These are phyloP conservation scores for Liriodendron chinense DNA, from an alignment of 164 flowering plant genomes.

Conservation along the genomic window DNA sequence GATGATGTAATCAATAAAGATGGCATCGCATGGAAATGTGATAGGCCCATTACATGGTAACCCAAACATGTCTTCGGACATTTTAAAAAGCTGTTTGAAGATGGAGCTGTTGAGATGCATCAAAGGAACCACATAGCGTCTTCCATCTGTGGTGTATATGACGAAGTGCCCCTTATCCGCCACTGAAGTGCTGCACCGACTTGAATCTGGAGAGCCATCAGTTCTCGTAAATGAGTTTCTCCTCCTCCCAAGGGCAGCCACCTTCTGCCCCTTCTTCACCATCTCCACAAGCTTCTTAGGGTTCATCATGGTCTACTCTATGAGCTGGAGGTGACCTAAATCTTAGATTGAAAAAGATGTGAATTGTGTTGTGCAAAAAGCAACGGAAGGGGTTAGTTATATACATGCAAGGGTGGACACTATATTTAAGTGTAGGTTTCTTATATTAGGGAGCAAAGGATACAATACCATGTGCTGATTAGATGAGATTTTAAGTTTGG, in stretches of 20 bases:
- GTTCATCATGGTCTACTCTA: not conserved
- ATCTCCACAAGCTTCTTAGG: slow-evolving; percentile 6
- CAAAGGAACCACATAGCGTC: slow-evolving; percentile 23
- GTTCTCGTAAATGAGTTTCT: not conserved
- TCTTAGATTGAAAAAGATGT: not conserved
- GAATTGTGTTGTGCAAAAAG: not conserved
- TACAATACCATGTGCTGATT: not conserved
- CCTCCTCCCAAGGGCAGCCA: slow-evolving; percentile 1
- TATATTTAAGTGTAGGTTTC: not conserved
- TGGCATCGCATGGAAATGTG: slow-evolving; percentile 22
- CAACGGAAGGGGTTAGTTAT: not conserved
- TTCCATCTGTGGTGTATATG: slow-evolving; percentile 10
- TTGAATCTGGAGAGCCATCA: no score
- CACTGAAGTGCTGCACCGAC: not conserved
- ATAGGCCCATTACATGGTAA: slow-evolving; percentile 25
- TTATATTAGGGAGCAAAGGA: not conserved
- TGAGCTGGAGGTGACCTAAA: not conserved
- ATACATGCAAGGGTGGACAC: not conserved
- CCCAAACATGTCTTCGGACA: no score
- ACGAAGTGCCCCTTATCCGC: slow-evolving; percentile 19
- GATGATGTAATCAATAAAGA: slow-evolving; percentile 19
- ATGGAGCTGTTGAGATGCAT: slow-evolving; percentile 15
- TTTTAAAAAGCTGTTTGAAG: slow-evolving; percentile 25
- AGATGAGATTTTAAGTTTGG: not conserved
- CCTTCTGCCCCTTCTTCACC: slow-evolving; percentile 11